Base-by-base conservation (phyloP, 257 asterid species). In the Oldenlandia corymbosa region DNA sequence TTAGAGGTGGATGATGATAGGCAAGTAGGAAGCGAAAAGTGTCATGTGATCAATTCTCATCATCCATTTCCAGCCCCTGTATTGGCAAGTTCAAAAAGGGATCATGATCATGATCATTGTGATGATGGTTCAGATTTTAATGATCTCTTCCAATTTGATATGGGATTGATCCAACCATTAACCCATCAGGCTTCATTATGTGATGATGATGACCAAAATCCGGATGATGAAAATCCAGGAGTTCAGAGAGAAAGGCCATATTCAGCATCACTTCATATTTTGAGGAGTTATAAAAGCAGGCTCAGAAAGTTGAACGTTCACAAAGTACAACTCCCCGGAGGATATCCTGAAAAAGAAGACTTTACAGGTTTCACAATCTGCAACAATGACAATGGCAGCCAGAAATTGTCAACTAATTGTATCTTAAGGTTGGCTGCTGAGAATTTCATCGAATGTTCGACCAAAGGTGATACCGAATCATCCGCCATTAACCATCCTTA, bases 341-440 rank as follows among this genome's bases (percentile, higher is more conserved):
- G n/a, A n/a, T n/a, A n/a, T n/a, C n/a, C n/a, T n/a, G n/a, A n/a
- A n/a, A n/a, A n/a, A n/a, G n/a, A n/a, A n/a, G n/a, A n/a, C n/a
- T n/a, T n/a, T n/a, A n/a, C n/a, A n/a, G n/a, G n/a, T n/a, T n/a
- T n/a, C n/a, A n/a, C n/a, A n/a, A n/a, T n/a, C n/a, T n/a, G 56
- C 45, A 43, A 52, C 26, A 23, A n/a, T 3, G 65, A 34, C 18
- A 3, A 30, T 26, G 18, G 3, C 9, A n/a, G 46, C 47, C 52
- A 27, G 52, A 64, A 67, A 36, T 10, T 76, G 49, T 71, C 82
- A 4, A 58, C 75, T 0, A 73, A 69, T 49, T 78, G 62, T 6
- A 83, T 81, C 53, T 72, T 80, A 6, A 72, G 69, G 56, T 34
- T 88, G 55, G 91, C 88, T 34, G 83, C 85, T 30, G 78, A 80